These are phyloP conservation scores for Chlorella sp. DNA, from an alignment of 139 green algal genomes.

Conservation along the genomic window DNA sequence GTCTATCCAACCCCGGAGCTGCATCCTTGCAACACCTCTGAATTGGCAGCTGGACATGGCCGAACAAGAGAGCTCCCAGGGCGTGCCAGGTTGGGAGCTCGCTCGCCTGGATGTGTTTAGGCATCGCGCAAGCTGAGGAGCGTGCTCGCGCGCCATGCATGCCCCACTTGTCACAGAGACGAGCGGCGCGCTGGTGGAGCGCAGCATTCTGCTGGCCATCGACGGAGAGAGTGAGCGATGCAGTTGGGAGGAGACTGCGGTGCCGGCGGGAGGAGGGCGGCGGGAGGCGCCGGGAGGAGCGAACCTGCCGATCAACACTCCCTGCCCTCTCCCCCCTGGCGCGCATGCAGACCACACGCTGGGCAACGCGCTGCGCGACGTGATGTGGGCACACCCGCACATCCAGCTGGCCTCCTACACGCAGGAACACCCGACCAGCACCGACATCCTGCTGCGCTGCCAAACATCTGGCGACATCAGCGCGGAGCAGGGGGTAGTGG, in stretches of 20 bases:
- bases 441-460: conserved; percentile 39
- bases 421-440: conserved; percentile 33
- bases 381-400: conserved; percentile 47
- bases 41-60: no score
- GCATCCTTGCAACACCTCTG: no score
- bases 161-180: neutral
- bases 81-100: no score
- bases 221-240: conserved; percentile 17
- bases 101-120: no score
- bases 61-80: no score
- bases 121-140: neutral
- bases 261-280: no score
- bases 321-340: neutral
- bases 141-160: neutral
- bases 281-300: no score
- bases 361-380: conserved; percentile 38
- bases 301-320: no score
- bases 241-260: neutral
- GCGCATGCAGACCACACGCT: conserved; percentile 39
- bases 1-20: no score
- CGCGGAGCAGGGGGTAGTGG: conserved; percentile 30
- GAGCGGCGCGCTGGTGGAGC: neutral
- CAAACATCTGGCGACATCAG: conserved; percentile 29
- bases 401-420: conserved; percentile 36
- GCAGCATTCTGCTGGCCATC: conserved; percentile 4